Evolutionary conservation across 2,329 filamentous ascomycete species (phyloP).

Genomic region (Hypoxylon sp.): DNA sequence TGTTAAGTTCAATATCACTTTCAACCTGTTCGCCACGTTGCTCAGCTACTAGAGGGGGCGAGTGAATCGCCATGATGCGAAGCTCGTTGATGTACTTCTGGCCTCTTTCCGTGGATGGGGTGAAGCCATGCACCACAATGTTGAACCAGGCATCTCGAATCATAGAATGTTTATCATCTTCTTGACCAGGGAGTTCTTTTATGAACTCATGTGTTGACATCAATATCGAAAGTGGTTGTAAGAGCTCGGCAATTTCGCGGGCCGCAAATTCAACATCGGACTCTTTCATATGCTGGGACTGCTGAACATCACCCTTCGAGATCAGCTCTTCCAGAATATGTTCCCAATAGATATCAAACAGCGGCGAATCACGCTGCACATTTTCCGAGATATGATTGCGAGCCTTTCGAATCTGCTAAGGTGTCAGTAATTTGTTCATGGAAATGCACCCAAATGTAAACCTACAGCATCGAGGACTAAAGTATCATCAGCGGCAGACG

Average conservation of each 20-base stretch:
- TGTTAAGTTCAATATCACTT: slow-evolving; percentile 96
- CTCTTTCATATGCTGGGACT: slow-evolving; percentile 75
- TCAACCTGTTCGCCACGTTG: slow-evolving; percentile 90
- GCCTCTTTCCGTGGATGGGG: slow-evolving; percentile 74
- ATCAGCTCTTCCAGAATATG: slow-evolving; percentile 88
- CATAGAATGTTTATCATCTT: slow-evolving; percentile 76
- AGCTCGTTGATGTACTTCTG: slow-evolving; percentile 80
- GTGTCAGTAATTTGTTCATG: slow-evolving; percentile 22
- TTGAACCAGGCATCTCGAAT: slow-evolving; percentile 98
- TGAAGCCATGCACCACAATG: slow-evolving; percentile 92
- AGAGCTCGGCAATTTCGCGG: slow-evolving; percentile 84
- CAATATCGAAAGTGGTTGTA: slow-evolving; percentile 87
- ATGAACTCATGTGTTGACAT: slow-evolving; percentile 72
- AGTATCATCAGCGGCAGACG: slow-evolving; percentile 72
- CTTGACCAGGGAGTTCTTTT: slow-evolving; percentile 54
- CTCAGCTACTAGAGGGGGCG: slow-evolving; percentile 85
- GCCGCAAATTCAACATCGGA: slow-evolving; percentile 84
- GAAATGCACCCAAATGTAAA: not conserved
- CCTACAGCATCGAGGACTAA: slow-evolving; percentile 75
- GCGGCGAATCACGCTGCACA: slow-evolving; percentile 71
- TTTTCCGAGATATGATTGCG: slow-evolving; percentile 79
- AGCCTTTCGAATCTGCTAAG: slow-evolving; percentile 71
- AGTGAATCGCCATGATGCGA: slow-evolving; percentile 84
- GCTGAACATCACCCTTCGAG: slow-evolving; percentile 86
- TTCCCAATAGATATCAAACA: slow-evolving; percentile 84